phyloP scores from a whole-genome alignment of 2,329 filamentous ascomycete species.

The Aspergillus sclerotialis region DNA sequence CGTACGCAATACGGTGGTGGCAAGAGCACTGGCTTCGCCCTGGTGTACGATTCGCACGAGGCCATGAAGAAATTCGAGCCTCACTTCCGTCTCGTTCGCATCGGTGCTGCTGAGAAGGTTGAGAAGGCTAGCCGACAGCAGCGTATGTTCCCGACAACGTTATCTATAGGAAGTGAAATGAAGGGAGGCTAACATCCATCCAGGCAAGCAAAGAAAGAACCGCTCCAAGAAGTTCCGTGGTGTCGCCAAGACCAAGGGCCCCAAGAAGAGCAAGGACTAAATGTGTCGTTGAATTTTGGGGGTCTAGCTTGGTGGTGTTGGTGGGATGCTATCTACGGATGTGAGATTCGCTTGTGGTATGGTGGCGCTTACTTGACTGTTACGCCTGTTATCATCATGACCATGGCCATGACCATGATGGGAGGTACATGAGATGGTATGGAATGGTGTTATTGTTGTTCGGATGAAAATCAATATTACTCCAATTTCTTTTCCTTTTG shows the following conservation, averaged over 20 bases:
- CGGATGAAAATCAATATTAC: conserved; percentile 3
- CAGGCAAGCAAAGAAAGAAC: conserved; percentile 99
- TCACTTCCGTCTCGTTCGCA: conserved; percentile 90
- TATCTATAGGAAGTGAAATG: neutral
- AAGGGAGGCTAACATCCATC: conserved; percentile 19
- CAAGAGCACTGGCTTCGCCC: conserved; percentile 98
- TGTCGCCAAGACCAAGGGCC: conserved; percentile 96
- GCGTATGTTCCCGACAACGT: conserved; percentile 61
- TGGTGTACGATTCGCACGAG: conserved; percentile 97
- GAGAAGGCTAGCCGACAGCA: conserved; percentile 98
- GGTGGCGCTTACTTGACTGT: too few relatives aligned
- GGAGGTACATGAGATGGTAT: conserved; percentile 4
- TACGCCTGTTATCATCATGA: conserved; percentile 6
- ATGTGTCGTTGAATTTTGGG: conserved; percentile 25
- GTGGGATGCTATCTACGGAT: conserved; percentile 1
- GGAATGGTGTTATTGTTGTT: conserved; percentile 3
- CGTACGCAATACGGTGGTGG: conserved; percentile 98
- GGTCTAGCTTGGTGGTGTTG: conserved; percentile 16
- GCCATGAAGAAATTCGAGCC: conserved; percentile 99
- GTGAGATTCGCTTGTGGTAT: too few relatives aligned
- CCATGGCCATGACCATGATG: conserved; percentile 9
- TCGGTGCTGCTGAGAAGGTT: conserved; percentile 86
- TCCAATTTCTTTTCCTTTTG: conserved; percentile 2
- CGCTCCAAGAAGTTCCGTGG: conserved; percentile 96
- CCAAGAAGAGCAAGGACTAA: conserved; percentile 86